Base-by-base conservation (phyloP, 202 grass and related monocot genomes). In the Zoysia matrella region DNA sequence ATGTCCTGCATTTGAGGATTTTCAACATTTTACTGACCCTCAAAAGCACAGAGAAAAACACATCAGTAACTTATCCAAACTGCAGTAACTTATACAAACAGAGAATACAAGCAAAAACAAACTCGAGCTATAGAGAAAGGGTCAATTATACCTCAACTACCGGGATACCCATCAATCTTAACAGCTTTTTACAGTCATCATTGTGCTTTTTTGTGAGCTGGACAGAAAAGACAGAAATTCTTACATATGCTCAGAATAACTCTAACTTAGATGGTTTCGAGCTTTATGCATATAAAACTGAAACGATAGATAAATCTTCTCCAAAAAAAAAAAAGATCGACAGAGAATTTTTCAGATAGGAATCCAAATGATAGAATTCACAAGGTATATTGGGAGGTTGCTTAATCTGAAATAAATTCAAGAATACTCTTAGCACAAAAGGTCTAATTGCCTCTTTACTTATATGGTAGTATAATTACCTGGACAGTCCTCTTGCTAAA, bases 401-500 rank as follows among this genome's bases (percentile, higher is more conserved):
- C 30, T 36, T 36, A 36, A 36, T 36, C 30, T 36, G 30, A 36
- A 36, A 36, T 36, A 36, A 36, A 36, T 36, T 36, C 43, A 69
- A 65, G 30, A 30, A 47, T 2, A 56, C 11, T 53, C 9, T 67
- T 42, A 18, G 55, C 41, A 57, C 40, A 79, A 69, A 47, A 43
- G 8, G 50, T 6, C 15, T 63, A 5, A 73, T 73, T 69, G 78
- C 11, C 8, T 64, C 69, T 60, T 79, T 86, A 7, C 15, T 71
- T 30, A 90, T 15, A 91, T 6, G 30, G 49, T 57, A 82, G 11
- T 2, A 75, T 39, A 65, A 83, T 66, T 89, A 98, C 92, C 90
- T 88, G 93, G 4, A 95, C 91, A 52, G 92, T 95, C 76, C 91
- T 93, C 91, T 98, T 95, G 89, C 92, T 95, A 36, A 36, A 36